These are phyloP conservation scores for Diutina scorzettiae DNA, from an alignment of 1,139 yeast species.

Conservation along the genomic window DNA sequence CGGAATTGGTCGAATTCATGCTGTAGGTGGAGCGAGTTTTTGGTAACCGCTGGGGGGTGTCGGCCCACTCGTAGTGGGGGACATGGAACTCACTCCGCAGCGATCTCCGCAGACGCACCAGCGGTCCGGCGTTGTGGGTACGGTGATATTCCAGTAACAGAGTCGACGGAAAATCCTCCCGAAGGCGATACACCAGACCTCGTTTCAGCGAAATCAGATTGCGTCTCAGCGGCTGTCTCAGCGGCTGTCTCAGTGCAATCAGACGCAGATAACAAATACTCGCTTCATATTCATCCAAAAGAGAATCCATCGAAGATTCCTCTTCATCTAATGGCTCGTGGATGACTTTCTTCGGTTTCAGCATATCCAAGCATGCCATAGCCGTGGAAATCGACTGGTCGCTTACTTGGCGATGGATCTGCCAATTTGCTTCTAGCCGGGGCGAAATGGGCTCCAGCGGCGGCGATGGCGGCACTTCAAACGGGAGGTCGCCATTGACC, in stretches of 20 bases:
- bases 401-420: background rate
- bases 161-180: slow-evolving; percentile 22
- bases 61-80: slow-evolving; percentile 35
- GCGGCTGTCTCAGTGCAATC: slow-evolving; percentile 8
- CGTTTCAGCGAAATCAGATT: background rate
- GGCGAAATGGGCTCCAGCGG: slow-evolving; percentile 4
- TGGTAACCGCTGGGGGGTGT: slow-evolving; percentile 15
- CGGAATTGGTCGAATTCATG: slow-evolving; percentile 10
- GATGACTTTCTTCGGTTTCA: background rate
- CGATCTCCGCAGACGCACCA: slow-evolving; percentile 21
- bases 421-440: background rate
- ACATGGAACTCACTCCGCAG: slow-evolving; percentile 31
- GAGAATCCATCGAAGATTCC: slow-evolving; percentile 30
- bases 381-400: slow-evolving; percentile 1
- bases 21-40: slow-evolving; percentile 22
- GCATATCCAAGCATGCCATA: slow-evolving; percentile 5
- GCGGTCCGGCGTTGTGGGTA: slow-evolving; percentile 13
- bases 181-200: slow-evolving; percentile 15
- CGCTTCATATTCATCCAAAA: slow-evolving; percentile 41
- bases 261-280: slow-evolving; percentile 18
- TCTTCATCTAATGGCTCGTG: background rate
- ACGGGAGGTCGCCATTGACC: slow-evolving; percentile 10
- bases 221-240: slow-evolving; percentile 10
- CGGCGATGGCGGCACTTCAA: slow-evolving; percentile 4
- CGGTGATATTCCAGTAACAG: slow-evolving; percentile 27